A percentile compares a stretch with the other conserved stretches of the same genome.
Evolutionary conservation across 1,284 basidiomycete genomes (phyloP).

Genomic region (Papiliotrema fonsecae): DNA sequence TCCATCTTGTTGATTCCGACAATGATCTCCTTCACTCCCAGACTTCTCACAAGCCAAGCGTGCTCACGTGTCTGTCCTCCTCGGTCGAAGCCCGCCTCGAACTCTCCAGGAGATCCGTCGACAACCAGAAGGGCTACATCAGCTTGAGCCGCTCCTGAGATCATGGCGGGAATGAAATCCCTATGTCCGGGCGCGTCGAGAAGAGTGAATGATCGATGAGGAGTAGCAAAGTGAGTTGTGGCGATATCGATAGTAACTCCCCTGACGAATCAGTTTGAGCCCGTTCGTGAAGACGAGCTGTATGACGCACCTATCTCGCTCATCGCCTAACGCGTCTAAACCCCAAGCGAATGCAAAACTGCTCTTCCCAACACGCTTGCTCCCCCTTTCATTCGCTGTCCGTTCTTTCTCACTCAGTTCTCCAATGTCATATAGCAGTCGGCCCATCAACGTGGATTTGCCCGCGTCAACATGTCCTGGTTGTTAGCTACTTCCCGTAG

Average conservation of each 20-base stretch:
- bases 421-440: conserved; percentile 87
- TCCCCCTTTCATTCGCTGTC: conserved; percentile 82
- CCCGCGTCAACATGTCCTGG: conserved; percentile 96
- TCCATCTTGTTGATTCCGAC: conserved; percentile 96
- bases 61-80: conserved; percentile 98
- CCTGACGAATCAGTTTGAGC: conserved; percentile 49
- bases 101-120: conserved; percentile 84
- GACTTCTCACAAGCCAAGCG: conserved; percentile 80
- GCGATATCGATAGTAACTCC: conserved; percentile 98
- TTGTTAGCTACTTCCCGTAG: conserved; percentile 4
- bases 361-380: conserved; percentile 81
- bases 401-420: conserved; percentile 79
- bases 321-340: conserved; percentile 86
- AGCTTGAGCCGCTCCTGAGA: conserved; percentile 93
- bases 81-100: conserved; percentile 90
- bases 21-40: conserved; percentile 90
- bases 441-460: conserved; percentile 96
- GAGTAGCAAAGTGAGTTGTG: conserved; percentile 71
- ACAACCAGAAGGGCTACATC: conserved; percentile 95
- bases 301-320: conserved; percentile 71
- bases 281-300: background rate
- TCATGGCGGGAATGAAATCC: conserved; percentile 99
- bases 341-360: conserved; percentile 99
- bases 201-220: conserved; percentile 76
- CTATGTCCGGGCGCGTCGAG: conserved; percentile 95